Evolutionary conservation across 2,329 filamentous ascomycete genomes (phyloP), one percentile per base, ranked within the genome.

Genomic region (Ophiocordyceps australis): DNA sequence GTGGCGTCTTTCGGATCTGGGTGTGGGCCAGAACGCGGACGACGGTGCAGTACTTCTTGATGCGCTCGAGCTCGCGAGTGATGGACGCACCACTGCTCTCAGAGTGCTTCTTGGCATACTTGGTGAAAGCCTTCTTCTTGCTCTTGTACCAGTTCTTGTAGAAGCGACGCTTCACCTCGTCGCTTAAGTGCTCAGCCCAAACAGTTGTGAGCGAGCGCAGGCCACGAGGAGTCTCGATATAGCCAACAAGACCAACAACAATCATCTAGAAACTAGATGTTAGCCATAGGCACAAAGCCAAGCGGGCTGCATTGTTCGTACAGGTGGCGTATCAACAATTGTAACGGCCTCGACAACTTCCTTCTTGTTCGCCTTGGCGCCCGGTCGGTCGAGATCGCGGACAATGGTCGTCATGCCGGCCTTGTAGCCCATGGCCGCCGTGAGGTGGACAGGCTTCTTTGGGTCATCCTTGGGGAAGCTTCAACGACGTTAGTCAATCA

Each of bases 141-240:
- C 75, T 83, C 79, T 93, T 93, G 80, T 98, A 98, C 89, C 89
- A 98, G 79, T 98, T 98, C 83, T 95, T 95, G 81, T 98, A 98
- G 82, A 98, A 98, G 57, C 89, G 81, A 53, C 89, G 81, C 78
- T 93, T 93, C 62, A 98, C 57, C 68, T 95, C 89, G 62, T 98
- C 89, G 64, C 79, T 81, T 62, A 98, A 63, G 62, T 98, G 89
- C 75, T 95, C 89, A 54, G 89, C 89, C 89, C 89, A 98, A 57
- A 98, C 82, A 55, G 89, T 95, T 59, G 85, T 94, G 62, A 98
- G 83, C 43, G 89, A 98, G 60, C 89, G 86, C 52, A 98, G 83
- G 66, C 89, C 89, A 52, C 89, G 89, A 60, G 89, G 89, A 55
- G 89, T 98, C 74, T 98, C 89, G 63, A 98, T 94, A 74, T 98